Conservation (phyloP, 179 eudicot species). For the Drosera spatulata region DNA sequence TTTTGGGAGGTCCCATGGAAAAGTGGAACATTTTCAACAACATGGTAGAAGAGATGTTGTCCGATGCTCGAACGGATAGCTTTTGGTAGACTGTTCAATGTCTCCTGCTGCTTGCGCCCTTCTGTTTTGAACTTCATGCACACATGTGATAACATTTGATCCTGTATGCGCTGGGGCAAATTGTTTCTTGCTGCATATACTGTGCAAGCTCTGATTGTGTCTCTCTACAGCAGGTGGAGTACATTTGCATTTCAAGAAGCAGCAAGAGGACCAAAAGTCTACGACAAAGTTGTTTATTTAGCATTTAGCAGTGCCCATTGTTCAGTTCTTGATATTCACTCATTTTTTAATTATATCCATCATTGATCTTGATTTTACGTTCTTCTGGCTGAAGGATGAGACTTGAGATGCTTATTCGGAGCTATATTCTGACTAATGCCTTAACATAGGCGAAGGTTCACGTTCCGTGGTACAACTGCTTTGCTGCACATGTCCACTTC, state of each 20-base stretch:
- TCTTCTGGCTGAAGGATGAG: too few species aligned
- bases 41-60: slow-evolving; percentile 48
- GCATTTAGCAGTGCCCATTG: too few species aligned
- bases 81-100: slow-evolving; percentile 64
- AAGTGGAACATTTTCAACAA: slow-evolving; percentile 53
- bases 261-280: too few species aligned
- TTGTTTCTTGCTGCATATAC: slow-evolving; percentile 70
- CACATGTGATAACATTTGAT: slow-evolving; percentile 71
- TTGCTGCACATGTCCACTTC: too few species aligned
- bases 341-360: too few species aligned
- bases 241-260: neutral
- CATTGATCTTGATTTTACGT: too few species aligned
- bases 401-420: too few species aligned
- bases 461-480: too few species aligned
- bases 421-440: too few species aligned
- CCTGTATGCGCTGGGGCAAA: slow-evolving; percentile 52
- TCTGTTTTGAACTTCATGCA: slow-evolving; percentile 88
- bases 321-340: too few species aligned
- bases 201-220: slow-evolving; percentile 57
- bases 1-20: slow-evolving; percentile 72
- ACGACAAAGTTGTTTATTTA: neutral
- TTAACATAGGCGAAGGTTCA: too few species aligned
- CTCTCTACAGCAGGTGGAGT: slow-evolving; percentile 49
- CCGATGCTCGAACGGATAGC: slow-evolving; percentile 74
- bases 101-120: slow-evolving; percentile 71